These are phyloP conservation scores for Nemania serpens DNA, from an alignment of 2,329 filamentous ascomycete genomes.

Conservation along the genomic window DNA sequence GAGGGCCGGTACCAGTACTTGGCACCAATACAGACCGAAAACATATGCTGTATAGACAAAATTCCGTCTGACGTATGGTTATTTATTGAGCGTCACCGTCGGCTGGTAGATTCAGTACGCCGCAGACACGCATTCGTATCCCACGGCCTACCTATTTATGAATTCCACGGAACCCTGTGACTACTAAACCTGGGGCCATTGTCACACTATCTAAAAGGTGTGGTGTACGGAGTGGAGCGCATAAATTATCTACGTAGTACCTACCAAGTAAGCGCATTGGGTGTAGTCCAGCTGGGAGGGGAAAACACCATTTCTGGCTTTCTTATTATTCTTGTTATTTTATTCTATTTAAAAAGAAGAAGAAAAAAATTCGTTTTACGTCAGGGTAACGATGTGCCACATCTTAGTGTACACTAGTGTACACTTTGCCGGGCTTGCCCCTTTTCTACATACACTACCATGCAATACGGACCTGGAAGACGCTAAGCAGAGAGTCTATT, in stretches of 20 bases:
- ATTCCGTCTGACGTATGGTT: slow-evolving; percentile 19
- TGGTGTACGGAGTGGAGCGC: no score
- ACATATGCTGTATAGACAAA: slow-evolving; percentile 13
- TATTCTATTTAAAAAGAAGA: neutral
- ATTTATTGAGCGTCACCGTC: neutral
- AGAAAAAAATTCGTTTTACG: neutral
- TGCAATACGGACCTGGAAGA: neutral
- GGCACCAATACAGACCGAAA: neutral
- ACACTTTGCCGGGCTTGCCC: slow-evolving; percentile 15
- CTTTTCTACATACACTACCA: neutral
- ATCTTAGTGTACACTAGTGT: no score
- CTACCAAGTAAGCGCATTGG: neutral
- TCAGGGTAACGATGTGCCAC: slow-evolving; percentile 23
- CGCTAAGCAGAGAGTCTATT: slow-evolving; percentile 6
- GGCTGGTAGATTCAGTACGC: slow-evolving; percentile 13
- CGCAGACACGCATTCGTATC: slow-evolving; percentile 10
- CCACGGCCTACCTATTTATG: neutral
- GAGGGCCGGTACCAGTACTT: slow-evolving; percentile 21
- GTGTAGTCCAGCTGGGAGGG: neutral
- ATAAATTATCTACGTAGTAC: no score
- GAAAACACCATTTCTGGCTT: slow-evolving; percentile 10
- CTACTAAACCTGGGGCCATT: neutral
- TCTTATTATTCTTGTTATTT: neutral
- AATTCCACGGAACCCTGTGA: slow-evolving; percentile 1
- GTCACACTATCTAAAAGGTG: neutral